Percentiles rank a stretch among this genome's conserved stretches.
Conservation (phyloP, 805 yeast genomes). For the Saccharomycopsis sp. region DNA sequence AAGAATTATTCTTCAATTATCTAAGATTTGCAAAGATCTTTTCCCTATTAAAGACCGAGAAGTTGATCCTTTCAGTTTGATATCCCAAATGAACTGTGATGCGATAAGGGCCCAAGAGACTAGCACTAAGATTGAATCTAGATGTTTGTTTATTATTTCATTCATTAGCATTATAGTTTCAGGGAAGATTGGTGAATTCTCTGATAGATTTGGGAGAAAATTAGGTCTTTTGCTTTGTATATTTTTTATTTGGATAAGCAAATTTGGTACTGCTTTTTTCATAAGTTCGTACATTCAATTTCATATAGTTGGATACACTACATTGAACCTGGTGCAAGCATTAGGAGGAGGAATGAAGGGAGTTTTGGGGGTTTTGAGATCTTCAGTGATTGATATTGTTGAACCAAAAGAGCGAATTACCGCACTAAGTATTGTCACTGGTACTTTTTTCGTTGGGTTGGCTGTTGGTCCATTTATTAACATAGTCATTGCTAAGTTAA, state of each 20-base stretch:
- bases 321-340: conserved; percentile 25
- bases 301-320: background rate
- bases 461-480: conserved; percentile 55
- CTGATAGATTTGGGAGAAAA: conserved; percentile 61
- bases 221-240: conserved; percentile 34
- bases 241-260: conserved; percentile 25
- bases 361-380: conserved; percentile 50
- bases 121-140: conserved; percentile 45
- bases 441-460: conserved; percentile 52
- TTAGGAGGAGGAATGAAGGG: conserved; percentile 59
- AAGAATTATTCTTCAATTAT: conserved; percentile 30
- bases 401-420: conserved; percentile 53
- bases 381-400: conserved; percentile 70
- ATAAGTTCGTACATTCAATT: conserved; percentile 19
- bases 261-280: conserved; percentile 24
- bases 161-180: conserved; percentile 43
- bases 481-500: conserved; percentile 8
- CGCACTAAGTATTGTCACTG: conserved; percentile 51
- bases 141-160: conserved; percentile 35
- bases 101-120: conserved; percentile 35
- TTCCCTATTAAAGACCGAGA: conserved; percentile 29
- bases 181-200: conserved; percentile 55
- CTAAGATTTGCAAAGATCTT: conserved; percentile 35
- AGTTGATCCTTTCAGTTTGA: conserved; percentile 18
- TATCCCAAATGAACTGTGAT: conserved; percentile 28